phyloP scores from a whole-genome alignment of 2,329 filamentous ascomycete genomes.

The Colletotrichum viniferum region DNA sequence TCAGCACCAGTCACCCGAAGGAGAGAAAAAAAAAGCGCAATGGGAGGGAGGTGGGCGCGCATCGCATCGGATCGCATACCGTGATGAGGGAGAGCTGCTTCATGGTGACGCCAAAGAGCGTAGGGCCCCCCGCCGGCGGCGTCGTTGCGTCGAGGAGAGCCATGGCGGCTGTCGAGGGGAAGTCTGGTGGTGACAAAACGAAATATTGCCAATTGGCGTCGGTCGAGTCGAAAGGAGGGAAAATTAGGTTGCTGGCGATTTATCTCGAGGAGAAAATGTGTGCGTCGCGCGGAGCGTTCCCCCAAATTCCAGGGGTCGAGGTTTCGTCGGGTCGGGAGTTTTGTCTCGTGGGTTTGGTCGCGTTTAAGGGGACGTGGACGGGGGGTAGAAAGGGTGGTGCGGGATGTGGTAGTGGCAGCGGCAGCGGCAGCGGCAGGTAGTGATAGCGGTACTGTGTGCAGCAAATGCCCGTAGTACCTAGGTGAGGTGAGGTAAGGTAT shows the following conservation, averaged over 20 bases:
- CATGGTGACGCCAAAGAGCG: slow-evolving; percentile 64
- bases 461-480: neutral
- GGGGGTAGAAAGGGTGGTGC: neutral
- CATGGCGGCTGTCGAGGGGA: slow-evolving; percentile 34
- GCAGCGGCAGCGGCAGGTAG: neutral
- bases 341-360: slow-evolving; percentile 7
- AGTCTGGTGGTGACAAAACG: neutral
- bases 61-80: slow-evolving; percentile 20
- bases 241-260: neutral
- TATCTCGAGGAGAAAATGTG: neutral
- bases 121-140: slow-evolving; percentile 44
- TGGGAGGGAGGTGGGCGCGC: neutral
- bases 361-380: neutral
- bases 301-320: neutral
- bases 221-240: neutral
- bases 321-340: neutral
- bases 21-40: neutral
- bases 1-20: slow-evolving; percentile 6
- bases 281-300: neutral
- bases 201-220: neutral
- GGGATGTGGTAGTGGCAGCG: neutral
- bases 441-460: neutral
- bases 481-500: neutral
- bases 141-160: slow-evolving; percentile 43
- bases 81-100: slow-evolving; percentile 67